A percentile compares a stretch with the other conserved stretches of the same genome.
phyloP scores from a whole-genome alignment of 768 basidiomycete genomes.

The Boletus rufocinnamomeus region DNA sequence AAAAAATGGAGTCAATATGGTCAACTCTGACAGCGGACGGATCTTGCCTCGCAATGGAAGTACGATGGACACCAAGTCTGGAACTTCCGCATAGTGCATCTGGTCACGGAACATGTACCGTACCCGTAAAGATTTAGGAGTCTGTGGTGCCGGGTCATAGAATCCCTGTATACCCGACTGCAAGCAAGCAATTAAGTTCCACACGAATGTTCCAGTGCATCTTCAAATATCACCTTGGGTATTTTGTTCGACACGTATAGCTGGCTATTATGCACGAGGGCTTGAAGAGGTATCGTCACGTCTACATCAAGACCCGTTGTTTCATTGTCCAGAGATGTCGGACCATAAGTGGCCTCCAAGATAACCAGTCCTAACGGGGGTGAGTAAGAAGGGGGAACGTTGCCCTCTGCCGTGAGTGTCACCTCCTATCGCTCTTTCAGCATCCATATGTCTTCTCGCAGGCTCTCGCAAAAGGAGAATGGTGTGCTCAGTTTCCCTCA shows the following conservation, averaged over 20 bases:
- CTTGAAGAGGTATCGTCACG: conserved; percentile 81
- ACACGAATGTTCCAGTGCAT: not conserved
- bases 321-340: conserved; percentile 49
- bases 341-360: conserved; percentile 72
- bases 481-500: conserved; percentile 65
- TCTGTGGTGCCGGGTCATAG: conserved; percentile 79
- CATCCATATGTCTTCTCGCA: conserved; percentile 60
- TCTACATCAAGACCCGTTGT: conserved; percentile 63
- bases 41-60: conserved; percentile 73
- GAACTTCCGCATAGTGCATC: conserved; percentile 75
- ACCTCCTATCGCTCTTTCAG: conserved; percentile 73
- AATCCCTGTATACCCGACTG: conserved; percentile 84
- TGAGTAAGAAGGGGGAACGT: conserved; percentile 16
- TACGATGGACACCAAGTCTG: conserved; percentile 67
- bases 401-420: conserved; percentile 19
- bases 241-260: conserved; percentile 74
- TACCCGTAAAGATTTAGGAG: conserved; percentile 66
- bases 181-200: conserved; percentile 9
- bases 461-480: conserved; percentile 64
- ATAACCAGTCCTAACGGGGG: conserved; percentile 66
- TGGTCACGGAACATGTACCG: conserved; percentile 76
- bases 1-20: conserved; percentile 11
- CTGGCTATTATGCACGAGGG: conserved; percentile 76
- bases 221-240: conserved; percentile 56
- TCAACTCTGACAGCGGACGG: conserved; percentile 13